Base-by-base conservation (phyloP, 345 rosid species). In the Lumnitzera racemosa region DNA sequence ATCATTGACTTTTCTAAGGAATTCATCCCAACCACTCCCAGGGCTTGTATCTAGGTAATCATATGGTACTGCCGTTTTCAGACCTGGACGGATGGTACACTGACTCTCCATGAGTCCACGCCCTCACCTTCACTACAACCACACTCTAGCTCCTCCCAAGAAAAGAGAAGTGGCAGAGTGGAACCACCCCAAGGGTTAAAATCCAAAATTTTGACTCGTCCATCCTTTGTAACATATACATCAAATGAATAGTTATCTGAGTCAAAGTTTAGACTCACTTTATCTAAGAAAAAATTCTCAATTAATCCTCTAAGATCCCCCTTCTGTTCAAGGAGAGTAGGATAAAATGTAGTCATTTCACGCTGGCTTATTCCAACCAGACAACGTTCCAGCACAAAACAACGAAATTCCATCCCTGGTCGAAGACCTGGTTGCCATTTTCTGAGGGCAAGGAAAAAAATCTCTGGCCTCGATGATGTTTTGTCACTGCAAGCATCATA, bases 151-250 rank as follows among this genome's bases (percentile, higher is more conserved):
- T 89, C 96, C 29, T 89, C 92, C 96, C 95, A 83, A 2, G 81
- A 76, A 66, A 76, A 89, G 62, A 87, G 77, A 63, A 86, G 72
- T 11, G 95, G 81, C 74, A 89, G 77, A 0, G 95, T 89, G 53
- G 84, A 87, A 8, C 78, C 87, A 62, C 83, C 86, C 98, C 98
- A 89, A 5, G 89, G 85, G 72, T 89, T 91, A 65, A 91, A 91
- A 76, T 91, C 98, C 55, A 89, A 17, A 1, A 87, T 46, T 83
- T 83, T 87, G 20, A 82, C 83, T 49, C 59, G 76, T 29, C 66
- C 81, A 67, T 83, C 80, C 27, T 58, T 67, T 0, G 76, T 80
- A 31, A 85, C 79, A 62, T 89, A 89, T 20, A 89, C 83, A 71
- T 91, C 98, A 63, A 86, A 87, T 3, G 85, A 57, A 62, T 83